These are phyloP conservation scores for Escallonia herrerae DNA, from an alignment of 129 eudicot species.

Conservation along the genomic window DNA sequence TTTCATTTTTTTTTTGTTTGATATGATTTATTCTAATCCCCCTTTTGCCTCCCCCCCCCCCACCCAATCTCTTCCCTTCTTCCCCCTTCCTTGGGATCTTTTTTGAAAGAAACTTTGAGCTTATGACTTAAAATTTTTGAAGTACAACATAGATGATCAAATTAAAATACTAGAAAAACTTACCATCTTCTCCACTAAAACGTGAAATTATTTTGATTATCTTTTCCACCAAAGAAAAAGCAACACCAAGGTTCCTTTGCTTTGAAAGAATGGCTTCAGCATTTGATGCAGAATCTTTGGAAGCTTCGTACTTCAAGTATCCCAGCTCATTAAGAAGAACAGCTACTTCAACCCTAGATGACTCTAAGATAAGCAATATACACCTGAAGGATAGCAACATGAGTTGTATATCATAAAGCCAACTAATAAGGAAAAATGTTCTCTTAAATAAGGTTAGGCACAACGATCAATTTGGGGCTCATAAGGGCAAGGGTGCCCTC, in stretches of 20 bases:
- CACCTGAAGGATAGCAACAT: constrained; percentile 43
- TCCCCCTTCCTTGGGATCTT: too few relatives aligned
- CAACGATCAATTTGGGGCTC: too few relatives aligned
- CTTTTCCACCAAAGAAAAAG: constrained; percentile 71
- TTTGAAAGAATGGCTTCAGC: constrained; percentile 35
- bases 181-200: constrained; percentile 67
- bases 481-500: too few relatives aligned
- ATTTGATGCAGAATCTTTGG: constrained; percentile 30
- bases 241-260: constrained; percentile 62
- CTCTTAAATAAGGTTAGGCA: too few relatives aligned
- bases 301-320: constrained; percentile 67
- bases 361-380: constrained; percentile 81
- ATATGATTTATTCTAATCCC: too few relatives aligned
- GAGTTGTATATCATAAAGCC: not conserved
- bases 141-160: not conserved
- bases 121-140: not conserved
- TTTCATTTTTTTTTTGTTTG: too few relatives aligned
- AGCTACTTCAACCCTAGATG: constrained; percentile 90
- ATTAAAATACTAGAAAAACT: not conserved
- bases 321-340: constrained; percentile 90
- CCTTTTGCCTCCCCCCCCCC: too few relatives aligned
- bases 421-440: too few relatives aligned
- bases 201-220: constrained; percentile 64
- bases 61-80: too few relatives aligned
- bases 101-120: too few relatives aligned